phyloP scores from a whole-genome alignment of 2,329 filamentous ascomycete genomes.

The Allantophomopsis cytisporea region DNA sequence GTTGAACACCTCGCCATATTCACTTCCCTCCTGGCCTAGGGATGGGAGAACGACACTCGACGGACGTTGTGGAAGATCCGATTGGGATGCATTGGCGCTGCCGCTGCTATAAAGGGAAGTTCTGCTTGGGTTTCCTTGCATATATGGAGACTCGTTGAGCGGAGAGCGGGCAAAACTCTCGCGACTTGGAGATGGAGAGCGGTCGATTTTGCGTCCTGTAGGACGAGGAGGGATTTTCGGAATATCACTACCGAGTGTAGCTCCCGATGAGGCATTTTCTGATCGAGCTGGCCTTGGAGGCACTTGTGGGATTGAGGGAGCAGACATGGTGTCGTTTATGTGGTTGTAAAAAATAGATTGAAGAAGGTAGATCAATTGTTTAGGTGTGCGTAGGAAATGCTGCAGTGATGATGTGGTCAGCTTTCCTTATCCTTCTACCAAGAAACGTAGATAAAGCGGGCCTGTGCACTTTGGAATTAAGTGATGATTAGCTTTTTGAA shows the following conservation, averaged over 20 bases:
- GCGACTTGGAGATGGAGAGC: conserved; percentile 63
- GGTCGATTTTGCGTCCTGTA: conserved; percentile 46
- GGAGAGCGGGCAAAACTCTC: conserved; percentile 78
- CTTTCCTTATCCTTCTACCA: no score
- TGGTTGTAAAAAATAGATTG: no score
- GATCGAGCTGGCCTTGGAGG: conserved; percentile 48
- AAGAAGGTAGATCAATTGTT: no score
- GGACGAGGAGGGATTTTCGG: conserved; percentile 76
- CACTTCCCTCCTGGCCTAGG: conserved; percentile 77
- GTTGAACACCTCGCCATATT: conserved; percentile 57
- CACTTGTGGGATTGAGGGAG: conserved; percentile 31
- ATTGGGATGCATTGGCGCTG: conserved; percentile 19
- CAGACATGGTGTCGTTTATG: conserved; percentile 20
- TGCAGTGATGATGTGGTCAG: no score
- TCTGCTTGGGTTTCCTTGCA: conserved; percentile 25
- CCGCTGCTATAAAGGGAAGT: conserved; percentile 22
- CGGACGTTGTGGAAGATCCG: conserved; percentile 40
- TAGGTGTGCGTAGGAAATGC: no score
- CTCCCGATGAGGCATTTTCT: conserved; percentile 22
- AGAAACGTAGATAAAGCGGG: no score
- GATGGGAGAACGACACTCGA: conserved; percentile 70
- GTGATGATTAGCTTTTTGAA: not conserved
- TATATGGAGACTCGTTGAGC: conserved; percentile 51
- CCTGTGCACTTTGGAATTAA: conserved; percentile 1
- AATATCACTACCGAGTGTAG: conserved; percentile 24